Conservation (phyloP, 2,329 filamentous ascomycete species). For the Apiospora phragmitis region DNA sequence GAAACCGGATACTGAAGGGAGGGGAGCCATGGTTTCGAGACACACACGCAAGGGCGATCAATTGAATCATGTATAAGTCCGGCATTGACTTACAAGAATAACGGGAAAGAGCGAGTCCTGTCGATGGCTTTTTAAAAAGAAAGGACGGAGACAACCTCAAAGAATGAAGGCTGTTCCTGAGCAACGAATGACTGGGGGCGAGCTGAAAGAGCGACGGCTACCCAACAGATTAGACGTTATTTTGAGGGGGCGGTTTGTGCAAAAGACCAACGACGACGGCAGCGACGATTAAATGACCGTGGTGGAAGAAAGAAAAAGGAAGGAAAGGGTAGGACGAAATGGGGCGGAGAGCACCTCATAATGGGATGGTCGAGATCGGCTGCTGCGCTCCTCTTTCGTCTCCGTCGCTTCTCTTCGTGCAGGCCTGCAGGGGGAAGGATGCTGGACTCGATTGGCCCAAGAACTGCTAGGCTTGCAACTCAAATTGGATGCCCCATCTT, state of each 20-base stretch:
- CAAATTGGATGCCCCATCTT: slow-evolving; percentile 10
- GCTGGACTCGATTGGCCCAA: background rate
- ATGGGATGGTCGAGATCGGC: slow-evolving; percentile 10
- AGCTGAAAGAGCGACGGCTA: slow-evolving; percentile 28
- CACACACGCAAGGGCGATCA: background rate
- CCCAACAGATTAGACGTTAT: slow-evolving; percentile 27
- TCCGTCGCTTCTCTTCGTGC: background rate
- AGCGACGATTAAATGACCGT: slow-evolving; percentile 36
- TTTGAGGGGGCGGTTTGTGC: slow-evolving; percentile 27
- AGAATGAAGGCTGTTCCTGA: slow-evolving; percentile 46
- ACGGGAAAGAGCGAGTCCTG: background rate
- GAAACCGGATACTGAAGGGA: background rate
- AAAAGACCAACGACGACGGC: slow-evolving; percentile 29
- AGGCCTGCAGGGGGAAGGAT: background rate
- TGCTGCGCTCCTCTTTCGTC: background rate
- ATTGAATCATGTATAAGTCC: background rate
- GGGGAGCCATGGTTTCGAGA: background rate
- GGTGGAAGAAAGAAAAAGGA: slow-evolving; percentile 30
- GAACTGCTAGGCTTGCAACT: slow-evolving; percentile 3
- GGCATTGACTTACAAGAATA: background rate
- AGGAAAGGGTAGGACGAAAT: slow-evolving; percentile 10
- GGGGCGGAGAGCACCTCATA: slow-evolving; percentile 13
- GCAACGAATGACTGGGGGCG: slow-evolving; percentile 40
- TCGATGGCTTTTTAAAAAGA: slow-evolving; percentile 35
- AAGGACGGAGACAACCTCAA: slow-evolving; percentile 46